Conservation (phyloP, 495 filamentous ascomycete species). For the Podospora anserina region DNA sequence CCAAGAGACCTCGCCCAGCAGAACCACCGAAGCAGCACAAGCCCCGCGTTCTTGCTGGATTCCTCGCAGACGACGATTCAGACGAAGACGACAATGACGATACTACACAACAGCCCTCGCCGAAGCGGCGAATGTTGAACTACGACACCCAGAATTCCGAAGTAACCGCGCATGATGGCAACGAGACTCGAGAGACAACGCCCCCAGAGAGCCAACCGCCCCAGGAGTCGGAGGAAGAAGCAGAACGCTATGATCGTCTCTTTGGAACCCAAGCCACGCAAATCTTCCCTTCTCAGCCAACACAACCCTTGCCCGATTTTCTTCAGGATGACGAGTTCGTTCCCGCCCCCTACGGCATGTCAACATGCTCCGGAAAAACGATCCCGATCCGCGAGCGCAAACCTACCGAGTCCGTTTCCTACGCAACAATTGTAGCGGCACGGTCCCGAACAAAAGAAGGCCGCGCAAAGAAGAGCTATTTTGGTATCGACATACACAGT, state of each 20-base stretch:
- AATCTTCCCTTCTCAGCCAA: not conserved
- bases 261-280: conserved; percentile 20
- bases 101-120: conserved; percentile 28
- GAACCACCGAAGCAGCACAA: conserved; percentile 20
- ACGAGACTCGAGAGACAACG: conserved; percentile 12
- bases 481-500: conserved; percentile 84
- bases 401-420: conserved; percentile 50
- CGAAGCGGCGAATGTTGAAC: conserved; percentile 40
- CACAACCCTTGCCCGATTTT: conserved; percentile 7
- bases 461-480: conserved; percentile 77
- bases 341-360: conserved; percentile 45
- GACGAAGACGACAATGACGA: conserved; percentile 30
- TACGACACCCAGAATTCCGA: conserved; percentile 13
- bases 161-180: not conserved
- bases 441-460: conserved; percentile 66
- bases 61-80: conserved; percentile 47
- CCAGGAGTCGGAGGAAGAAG: conserved; percentile 25
- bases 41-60: conserved; percentile 39
- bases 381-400: conserved; percentile 55
- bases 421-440: conserved; percentile 64
- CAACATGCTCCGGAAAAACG: conserved; percentile 64
- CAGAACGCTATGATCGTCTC: conserved; percentile 30
- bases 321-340: conserved; percentile 10
- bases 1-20: conserved; percentile 39
- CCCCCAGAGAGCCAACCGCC: conserved; percentile 21